Evolutionary conservation across 225 moss, liverwort and hornwort genomes (phyloP).

Genomic region (Anthoceros angustus): DNA sequence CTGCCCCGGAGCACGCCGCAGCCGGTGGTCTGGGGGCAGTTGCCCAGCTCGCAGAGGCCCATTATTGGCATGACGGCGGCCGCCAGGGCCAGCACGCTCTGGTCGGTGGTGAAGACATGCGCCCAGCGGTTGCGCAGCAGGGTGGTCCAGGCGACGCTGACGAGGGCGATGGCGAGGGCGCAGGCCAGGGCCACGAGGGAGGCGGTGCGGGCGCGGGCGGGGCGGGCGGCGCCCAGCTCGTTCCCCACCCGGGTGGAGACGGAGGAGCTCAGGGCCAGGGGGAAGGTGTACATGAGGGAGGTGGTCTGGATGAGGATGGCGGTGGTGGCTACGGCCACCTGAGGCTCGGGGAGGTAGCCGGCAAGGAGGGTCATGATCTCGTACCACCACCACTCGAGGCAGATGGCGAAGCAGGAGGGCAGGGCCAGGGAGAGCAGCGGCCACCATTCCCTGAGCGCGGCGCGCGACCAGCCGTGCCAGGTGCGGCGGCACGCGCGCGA

Average conservation of each 20-base stretch:
- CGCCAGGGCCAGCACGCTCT: slow-evolving; percentile 41
- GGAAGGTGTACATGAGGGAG: slow-evolving; percentile 66
- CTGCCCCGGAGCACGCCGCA: slow-evolving; percentile 71
- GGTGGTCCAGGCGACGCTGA: slow-evolving; percentile 52
- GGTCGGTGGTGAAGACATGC: slow-evolving; percentile 43
- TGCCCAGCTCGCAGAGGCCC: slow-evolving; percentile 72
- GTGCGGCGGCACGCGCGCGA: slow-evolving; percentile 47
- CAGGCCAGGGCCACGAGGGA: slow-evolving; percentile 45
- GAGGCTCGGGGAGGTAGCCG: slow-evolving; percentile 60
- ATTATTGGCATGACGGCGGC: slow-evolving; percentile 69
- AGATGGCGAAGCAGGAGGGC: slow-evolving; percentile 70
- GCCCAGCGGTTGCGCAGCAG: slow-evolving; percentile 55
- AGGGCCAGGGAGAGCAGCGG: slow-evolving; percentile 47
- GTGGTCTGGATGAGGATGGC: slow-evolving; percentile 80
- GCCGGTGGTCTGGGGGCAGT: slow-evolving; percentile 79
- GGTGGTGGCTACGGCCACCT: slow-evolving; percentile 46
- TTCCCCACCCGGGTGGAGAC: slow-evolving; percentile 69
- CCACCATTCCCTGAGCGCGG: slow-evolving; percentile 53
- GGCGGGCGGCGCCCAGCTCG: slow-evolving; percentile 61
- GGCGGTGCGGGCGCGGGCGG: slow-evolving; percentile 33
- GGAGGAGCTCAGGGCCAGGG: slow-evolving; percentile 50
- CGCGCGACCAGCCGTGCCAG: slow-evolving; percentile 54
- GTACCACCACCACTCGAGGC: slow-evolving; percentile 96
- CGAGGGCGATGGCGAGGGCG: slow-evolving; percentile 34
- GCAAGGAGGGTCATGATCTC: slow-evolving; percentile 76